phyloP scores from a whole-genome alignment of 352 stramenopile genomes.

The Globisporangium camurandrum region DNA sequence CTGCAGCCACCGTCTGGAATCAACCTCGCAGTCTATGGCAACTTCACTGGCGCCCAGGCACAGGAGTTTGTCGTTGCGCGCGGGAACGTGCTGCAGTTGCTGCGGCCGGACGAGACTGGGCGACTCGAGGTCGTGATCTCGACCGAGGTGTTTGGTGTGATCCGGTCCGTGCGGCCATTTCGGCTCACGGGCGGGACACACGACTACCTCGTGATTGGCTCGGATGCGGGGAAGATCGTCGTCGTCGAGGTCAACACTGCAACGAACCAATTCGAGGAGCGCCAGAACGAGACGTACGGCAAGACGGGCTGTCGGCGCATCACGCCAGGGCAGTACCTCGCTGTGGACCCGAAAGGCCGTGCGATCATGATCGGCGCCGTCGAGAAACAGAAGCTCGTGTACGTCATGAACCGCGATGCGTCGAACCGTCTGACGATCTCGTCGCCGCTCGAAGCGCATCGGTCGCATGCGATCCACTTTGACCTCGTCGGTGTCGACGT shows the following conservation, averaged over 20 bases:
- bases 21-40: conserved; percentile 84
- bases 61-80: conserved; percentile 94
- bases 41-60: conserved; percentile 86
- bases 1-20: conserved; percentile 79
- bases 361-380: conserved; percentile 94
- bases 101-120: conserved; percentile 71
- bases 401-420: conserved; percentile 97
- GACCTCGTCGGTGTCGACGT: conserved; percentile 94
- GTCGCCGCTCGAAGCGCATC: conserved; percentile 98
- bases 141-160: conserved; percentile 86
- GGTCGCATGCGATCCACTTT: conserved; percentile 93
- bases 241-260: conserved; percentile 92
- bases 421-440: conserved; percentile 94
- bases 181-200: conserved; percentile 78
- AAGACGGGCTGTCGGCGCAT: conserved; percentile 95
- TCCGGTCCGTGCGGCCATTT: conserved; percentile 91
- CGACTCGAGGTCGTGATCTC: conserved; percentile 74
- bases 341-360: conserved; percentile 94
- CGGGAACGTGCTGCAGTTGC: conserved; percentile 92
- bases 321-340: conserved; percentile 97
- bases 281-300: conserved; percentile 94
- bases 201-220: conserved; percentile 95
- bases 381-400: conserved; percentile 99
- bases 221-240: conserved; percentile 94
- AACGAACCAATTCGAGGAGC: conserved; percentile 64